Conservation (phyloP, 179 eudicot species). For the Vitellaria paradoxa region DNA sequence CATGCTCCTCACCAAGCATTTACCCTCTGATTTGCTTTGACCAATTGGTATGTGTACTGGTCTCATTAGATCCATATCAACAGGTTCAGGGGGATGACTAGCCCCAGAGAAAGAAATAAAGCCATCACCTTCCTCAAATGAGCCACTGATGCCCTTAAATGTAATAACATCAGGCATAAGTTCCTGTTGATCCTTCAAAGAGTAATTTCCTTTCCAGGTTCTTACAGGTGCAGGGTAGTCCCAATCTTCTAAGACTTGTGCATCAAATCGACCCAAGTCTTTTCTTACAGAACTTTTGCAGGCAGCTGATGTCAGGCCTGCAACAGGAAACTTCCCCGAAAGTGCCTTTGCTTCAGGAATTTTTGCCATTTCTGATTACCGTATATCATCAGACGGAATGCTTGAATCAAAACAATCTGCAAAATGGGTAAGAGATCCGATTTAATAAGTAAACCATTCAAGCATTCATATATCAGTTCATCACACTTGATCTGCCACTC, state of each 20-base stretch:
- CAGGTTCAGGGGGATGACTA: constrained; percentile 86
- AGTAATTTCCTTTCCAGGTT: constrained; percentile 51
- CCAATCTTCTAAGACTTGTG: constrained; percentile 29
- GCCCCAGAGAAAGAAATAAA: constrained; percentile 64
- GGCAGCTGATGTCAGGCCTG: constrained; percentile 29
- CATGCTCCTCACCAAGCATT: constrained; percentile 52
- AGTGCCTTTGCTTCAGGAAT: constrained; percentile 42
- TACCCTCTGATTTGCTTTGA: constrained; percentile 49
- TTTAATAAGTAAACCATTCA: background rate
- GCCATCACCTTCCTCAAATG: constrained; percentile 46
- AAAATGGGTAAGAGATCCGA: background rate
- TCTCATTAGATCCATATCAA: constrained; percentile 63
- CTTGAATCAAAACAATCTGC: constrained; percentile 16
- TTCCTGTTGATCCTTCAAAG: constrained; percentile 47
- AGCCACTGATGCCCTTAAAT: constrained; percentile 41
- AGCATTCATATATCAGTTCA: background rate
- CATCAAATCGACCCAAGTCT: constrained; percentile 31
- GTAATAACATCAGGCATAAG: constrained; percentile 48
- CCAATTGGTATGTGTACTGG: constrained; percentile 63
- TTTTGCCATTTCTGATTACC: constrained; percentile 48
- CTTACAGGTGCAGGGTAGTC: constrained; percentile 38
- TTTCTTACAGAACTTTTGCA: constrained; percentile 29
- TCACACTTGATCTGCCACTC: background rate
- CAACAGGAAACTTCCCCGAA: constrained; percentile 36
- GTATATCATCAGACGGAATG: constrained; percentile 34